Percentiles rank a stretch among this genome's conserved stretches.
Conservation (phyloP, 148 eudicot species). For the Cornus suecica region DNA sequence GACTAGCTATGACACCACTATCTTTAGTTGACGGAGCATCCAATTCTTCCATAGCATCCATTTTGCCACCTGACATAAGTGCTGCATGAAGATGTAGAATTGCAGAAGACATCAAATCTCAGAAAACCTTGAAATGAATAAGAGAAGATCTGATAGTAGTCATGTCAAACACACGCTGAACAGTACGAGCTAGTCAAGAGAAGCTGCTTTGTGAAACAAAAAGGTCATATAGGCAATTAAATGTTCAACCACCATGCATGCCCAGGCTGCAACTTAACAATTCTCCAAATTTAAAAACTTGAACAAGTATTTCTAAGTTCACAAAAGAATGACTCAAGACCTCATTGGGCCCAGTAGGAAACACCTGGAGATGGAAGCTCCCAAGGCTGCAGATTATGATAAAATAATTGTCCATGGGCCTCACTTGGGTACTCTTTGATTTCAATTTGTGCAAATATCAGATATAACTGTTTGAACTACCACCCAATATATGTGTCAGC, state of each 20-base stretch:
- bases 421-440: neutral
- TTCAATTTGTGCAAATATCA: too few relatives aligned
- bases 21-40: slow-evolving; percentile 56
- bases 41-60: slow-evolving; percentile 61
- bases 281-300: neutral
- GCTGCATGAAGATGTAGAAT: slow-evolving; percentile 50
- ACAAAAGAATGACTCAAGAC: neutral
- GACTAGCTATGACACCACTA: slow-evolving; percentile 44
- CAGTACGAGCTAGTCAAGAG: neutral
- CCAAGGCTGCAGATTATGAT: neutral
- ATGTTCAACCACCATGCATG: neutral
- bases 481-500: too few relatives aligned
- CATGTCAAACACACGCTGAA: neutral
- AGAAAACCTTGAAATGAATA: neutral
- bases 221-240: neutral
- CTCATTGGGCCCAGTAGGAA: neutral
- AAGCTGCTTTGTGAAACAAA: neutral
- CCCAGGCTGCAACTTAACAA: neutral
- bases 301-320: neutral
- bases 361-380: neutral
- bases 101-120: neutral
- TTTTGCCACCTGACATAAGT: slow-evolving; percentile 51
- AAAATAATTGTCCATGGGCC: neutral
- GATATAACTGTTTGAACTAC: too few relatives aligned
- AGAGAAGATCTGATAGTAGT: neutral